A percentile compares a stretch with the other conserved stretches of the same genome.
These are phyloP conservation scores for Eucalyptus erythrocorys DNA, from an alignment of 345 rosid genomes.

Conservation along the genomic window DNA sequence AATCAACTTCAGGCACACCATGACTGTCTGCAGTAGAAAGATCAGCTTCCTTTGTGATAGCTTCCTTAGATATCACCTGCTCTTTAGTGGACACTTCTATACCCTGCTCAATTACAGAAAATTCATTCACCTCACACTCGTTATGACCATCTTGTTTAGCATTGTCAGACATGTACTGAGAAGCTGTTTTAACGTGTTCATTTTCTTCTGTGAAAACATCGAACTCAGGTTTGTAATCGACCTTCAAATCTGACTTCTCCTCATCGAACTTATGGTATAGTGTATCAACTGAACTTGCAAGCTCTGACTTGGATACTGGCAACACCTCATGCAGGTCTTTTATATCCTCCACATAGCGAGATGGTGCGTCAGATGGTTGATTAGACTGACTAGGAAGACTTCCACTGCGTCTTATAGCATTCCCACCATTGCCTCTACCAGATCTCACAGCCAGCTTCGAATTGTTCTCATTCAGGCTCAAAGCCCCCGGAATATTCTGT, in stretches of 20 bases:
- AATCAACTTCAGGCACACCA: slow-evolving; percentile 14
- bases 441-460: slow-evolving; percentile 16
- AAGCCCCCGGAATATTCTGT: slow-evolving; percentile 15
- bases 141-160: slow-evolving; percentile 13
- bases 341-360: slow-evolving; percentile 34
- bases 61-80: slow-evolving; percentile 9
- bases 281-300: slow-evolving; percentile 15
- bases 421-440: slow-evolving; percentile 25
- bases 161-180: slow-evolving; percentile 6
- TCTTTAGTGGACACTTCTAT: slow-evolving; percentile 18
- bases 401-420: slow-evolving; percentile 18
- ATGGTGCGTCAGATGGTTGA: slow-evolving; percentile 6
- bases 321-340: slow-evolving; percentile 80
- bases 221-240: slow-evolving; percentile 24
- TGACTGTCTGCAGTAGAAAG: slow-evolving; percentile 8
- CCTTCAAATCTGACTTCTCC: slow-evolving; percentile 27
- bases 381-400: slow-evolving; percentile 30
- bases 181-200: slow-evolving; percentile 13
- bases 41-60: background rate
- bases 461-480: slow-evolving; percentile 22
- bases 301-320: slow-evolving; percentile 36
- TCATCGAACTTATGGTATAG: slow-evolving; percentile 41
- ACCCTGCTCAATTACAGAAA: slow-evolving; percentile 24
- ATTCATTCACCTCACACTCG: slow-evolving; percentile 25
- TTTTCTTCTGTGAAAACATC: slow-evolving; percentile 15